Conservation (phyloP, 306 rosid species). For the Dryas alaskensis region DNA sequence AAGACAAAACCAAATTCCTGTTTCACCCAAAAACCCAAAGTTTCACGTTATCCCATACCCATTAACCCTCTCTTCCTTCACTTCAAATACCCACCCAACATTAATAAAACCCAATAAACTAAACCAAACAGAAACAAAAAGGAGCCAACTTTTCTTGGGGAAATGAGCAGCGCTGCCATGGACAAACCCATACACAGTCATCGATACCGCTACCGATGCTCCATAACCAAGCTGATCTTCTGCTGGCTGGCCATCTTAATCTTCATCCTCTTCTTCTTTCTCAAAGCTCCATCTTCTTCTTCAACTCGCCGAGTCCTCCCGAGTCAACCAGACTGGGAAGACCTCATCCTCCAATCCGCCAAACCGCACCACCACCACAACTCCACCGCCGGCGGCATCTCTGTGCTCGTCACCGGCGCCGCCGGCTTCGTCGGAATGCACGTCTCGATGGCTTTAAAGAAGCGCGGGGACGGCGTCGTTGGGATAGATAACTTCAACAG, state of each 20-base stretch:
- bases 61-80: too few relatives aligned
- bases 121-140: too few relatives aligned
- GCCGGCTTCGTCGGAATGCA: slow-evolving; percentile 44
- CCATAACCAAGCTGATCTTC: slow-evolving; percentile 25
- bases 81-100: too few relatives aligned
- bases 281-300: slow-evolving; percentile 14
- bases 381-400: not conserved
- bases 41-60: too few relatives aligned
- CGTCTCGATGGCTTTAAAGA: slow-evolving; percentile 34
- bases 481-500: slow-evolving; percentile 32
- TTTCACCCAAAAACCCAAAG: not conserved
- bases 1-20: slow-evolving; percentile 15
- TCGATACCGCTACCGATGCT: slow-evolving; percentile 26
- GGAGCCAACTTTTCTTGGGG: too few relatives aligned
- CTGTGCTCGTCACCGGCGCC: slow-evolving; percentile 40
- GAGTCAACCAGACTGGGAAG: slow-evolving; percentile 26
- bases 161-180: too few relatives aligned
- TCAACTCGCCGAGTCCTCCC: slow-evolving; percentile 31
- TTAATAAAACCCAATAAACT: too few relatives aligned
- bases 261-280: slow-evolving; percentile 9
- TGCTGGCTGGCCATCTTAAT: slow-evolving; percentile 16
- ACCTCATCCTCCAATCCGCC: not conserved
- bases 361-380: not conserved
- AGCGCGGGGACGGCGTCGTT: slow-evolving; percentile 38
- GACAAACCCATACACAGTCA: too few relatives aligned